Evolutionary conservation across 805 yeast species (phyloP).

Genomic region (Torulaspora maleeae): DNA sequence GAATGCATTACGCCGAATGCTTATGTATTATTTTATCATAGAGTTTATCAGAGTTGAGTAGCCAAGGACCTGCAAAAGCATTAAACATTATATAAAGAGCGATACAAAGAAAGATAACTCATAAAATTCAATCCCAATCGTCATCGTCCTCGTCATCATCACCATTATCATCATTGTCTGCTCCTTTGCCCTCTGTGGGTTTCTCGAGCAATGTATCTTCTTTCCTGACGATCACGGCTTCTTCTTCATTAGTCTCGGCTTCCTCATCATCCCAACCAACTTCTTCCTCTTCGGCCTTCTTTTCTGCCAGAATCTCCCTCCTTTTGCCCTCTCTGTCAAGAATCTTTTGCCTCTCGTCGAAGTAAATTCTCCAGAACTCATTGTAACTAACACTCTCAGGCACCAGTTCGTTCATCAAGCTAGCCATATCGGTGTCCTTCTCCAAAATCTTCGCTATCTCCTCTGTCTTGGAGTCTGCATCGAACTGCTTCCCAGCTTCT

Average conservation of each 20-base stretch:
- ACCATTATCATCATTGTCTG: conserved; percentile 31
- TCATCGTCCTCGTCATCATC: conserved; percentile 48
- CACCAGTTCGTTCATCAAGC: conserved; percentile 58
- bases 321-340: conserved; percentile 61
- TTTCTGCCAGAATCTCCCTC: conserved; percentile 51
- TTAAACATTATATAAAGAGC: neutral
- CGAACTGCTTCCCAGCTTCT: conserved; percentile 35
- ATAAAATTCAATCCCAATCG: conserved; percentile 50
- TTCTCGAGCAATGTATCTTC: conserved; percentile 12
- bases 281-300: conserved; percentile 32
- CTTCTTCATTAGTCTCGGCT: conserved; percentile 22
- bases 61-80: neutral
- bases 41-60: conserved; percentile 27
- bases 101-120: neutral
- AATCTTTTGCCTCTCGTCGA: conserved; percentile 48
- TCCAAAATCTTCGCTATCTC: conserved; percentile 47
- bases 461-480: conserved; percentile 45
- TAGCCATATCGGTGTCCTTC: conserved; percentile 47
- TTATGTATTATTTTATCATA: conserved; percentile 72
- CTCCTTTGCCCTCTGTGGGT: conserved; percentile 12
- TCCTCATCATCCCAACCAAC: conserved; percentile 39
- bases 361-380: conserved; percentile 74
- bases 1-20: conserved; percentile 70
- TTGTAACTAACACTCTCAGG: conserved; percentile 57
- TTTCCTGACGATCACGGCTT: conserved; percentile 14